Conservation (phyloP, 768 basidiomycete genomes). For the Sarcodon sp. region DNA sequence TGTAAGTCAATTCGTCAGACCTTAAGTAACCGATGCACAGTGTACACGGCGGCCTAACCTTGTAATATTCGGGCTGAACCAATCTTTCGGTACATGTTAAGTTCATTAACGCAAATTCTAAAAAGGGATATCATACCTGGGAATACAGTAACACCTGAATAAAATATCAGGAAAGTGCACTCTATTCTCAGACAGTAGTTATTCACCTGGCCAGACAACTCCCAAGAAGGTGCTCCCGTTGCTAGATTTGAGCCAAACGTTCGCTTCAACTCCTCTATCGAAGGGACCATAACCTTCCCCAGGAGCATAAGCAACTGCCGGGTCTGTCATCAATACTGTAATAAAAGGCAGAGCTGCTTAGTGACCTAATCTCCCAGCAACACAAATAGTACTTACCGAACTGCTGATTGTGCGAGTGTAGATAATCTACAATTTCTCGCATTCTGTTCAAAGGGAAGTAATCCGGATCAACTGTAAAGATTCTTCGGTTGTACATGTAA, state of each 20-base stretch:
- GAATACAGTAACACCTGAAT: slow-evolving; percentile 39
- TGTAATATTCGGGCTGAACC: slow-evolving; percentile 43
- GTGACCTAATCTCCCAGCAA: neutral
- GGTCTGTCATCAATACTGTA: slow-evolving; percentile 63
- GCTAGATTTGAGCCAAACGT: slow-evolving; percentile 48
- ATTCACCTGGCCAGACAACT: slow-evolving; percentile 51
- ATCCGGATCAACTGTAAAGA: slow-evolving; percentile 56
- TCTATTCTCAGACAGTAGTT: neutral
- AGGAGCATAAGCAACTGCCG: slow-evolving; percentile 45
- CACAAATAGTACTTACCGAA: slow-evolving; percentile 27
- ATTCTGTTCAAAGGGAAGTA: slow-evolving; percentile 54
- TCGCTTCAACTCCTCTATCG: slow-evolving; percentile 35
- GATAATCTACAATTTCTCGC: slow-evolving; percentile 50
- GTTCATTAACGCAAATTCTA: neutral
- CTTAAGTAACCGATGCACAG: neutral
- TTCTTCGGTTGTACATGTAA: slow-evolving; percentile 55
- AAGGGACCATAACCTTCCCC: slow-evolving; percentile 36
- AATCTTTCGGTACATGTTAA: slow-evolving; percentile 23
- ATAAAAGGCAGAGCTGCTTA: neutral
- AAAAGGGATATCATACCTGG: slow-evolving; percentile 24
- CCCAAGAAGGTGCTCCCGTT: slow-evolving; percentile 45
- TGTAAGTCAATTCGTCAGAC: slow-evolving; percentile 7
- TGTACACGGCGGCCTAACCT: slow-evolving; percentile 20
- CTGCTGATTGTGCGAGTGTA: slow-evolving; percentile 46
- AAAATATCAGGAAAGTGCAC: neutral